Evolutionary conservation across 768 basidiomycete genomes (phyloP).

Genomic region (Inosperma sp.): DNA sequence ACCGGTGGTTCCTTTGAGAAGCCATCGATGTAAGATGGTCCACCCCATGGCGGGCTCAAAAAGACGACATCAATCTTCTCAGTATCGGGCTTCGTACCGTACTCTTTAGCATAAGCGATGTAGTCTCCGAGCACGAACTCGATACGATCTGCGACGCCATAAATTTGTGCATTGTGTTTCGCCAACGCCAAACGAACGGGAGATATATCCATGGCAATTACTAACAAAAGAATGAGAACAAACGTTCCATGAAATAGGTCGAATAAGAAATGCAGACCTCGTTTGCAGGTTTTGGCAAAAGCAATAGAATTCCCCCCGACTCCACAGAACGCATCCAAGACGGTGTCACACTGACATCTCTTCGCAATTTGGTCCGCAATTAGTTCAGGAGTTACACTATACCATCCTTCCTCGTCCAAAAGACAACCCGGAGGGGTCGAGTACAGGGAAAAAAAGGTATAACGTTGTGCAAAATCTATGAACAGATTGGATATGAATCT

Average conservation of each 20-base stretch:
- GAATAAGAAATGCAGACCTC: slow-evolving; percentile 52
- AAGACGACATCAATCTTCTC: slow-evolving; percentile 85
- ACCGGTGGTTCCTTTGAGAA: slow-evolving; percentile 17
- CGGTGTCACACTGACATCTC: slow-evolving; percentile 76
- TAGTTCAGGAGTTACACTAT: slow-evolving; percentile 89
- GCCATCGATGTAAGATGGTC: slow-evolving; percentile 62
- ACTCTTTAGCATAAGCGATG: slow-evolving; percentile 65
- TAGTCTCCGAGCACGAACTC: slow-evolving; percentile 91
- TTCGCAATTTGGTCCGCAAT: slow-evolving; percentile 94
- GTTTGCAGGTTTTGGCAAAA: slow-evolving; percentile 92
- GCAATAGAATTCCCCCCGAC: slow-evolving; percentile 98
- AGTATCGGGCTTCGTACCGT: slow-evolving; percentile 23
- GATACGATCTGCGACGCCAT: slow-evolving; percentile 92
- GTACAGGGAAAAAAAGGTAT: slow-evolving; percentile 76
- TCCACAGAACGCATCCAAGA: slow-evolving; percentile 95
- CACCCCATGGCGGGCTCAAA: slow-evolving; percentile 95
- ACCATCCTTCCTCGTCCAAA: slow-evolving; percentile 97
- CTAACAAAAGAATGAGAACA: slow-evolving; percentile 40
- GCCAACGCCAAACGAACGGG: slow-evolving; percentile 84
- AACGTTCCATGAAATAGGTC: background rate
- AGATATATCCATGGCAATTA: slow-evolving; percentile 90
- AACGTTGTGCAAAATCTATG: slow-evolving; percentile 82
- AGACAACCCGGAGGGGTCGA: slow-evolving; percentile 68
- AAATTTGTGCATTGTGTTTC: slow-evolving; percentile 88
- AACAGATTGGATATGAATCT: slow-evolving; percentile 2